Base-by-base conservation (phyloP, 139 green algal species). In the Pseudopediastrum boryanum region DNA sequence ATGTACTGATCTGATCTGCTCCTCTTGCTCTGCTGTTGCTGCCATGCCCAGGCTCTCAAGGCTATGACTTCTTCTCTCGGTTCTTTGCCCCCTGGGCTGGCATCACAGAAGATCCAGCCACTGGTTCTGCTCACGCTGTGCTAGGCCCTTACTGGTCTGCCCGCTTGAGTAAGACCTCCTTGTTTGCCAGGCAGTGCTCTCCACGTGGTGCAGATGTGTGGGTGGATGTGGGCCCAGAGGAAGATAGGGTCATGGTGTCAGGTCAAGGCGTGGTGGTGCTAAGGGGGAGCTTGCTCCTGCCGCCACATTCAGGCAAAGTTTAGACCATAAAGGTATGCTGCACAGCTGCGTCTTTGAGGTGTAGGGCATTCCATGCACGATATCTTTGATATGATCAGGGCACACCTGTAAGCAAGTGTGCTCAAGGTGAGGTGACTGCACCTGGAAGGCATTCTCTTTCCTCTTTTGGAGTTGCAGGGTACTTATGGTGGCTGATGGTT, bases 21-120 rank as follows among this genome's bases (percentile, higher is more conserved):
- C 54, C 54, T 27, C 31, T 64, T 13, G 16, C 19, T 51, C 2
- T 21, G 25, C 71, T 72, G 73, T 33, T 41, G 75, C 66, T 19
- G 35, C 27, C 13, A 39, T n/a, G n/a, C n/a, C n/a, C n/a, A n/a
- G n/a, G n/a, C n/a, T n/a, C n/a, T n/a, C n/a, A 27, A 1, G 44
- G 54, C 33, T 81, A 88, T 33, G 80, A 89, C 71, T 69, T 89
- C 10, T 58, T 83, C 23, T 93, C 75, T 4, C 82, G 94, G 0
- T 98, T 97, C 83, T 98, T 97, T 71, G 94, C 72, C 1, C 94
- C 94, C 7, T 93, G 91, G 86, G 79, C 85, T 8, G 93, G 94
- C 16, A 93, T 98, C 6, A 35, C 81, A 31, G 93, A 98, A 69
- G 94, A 98, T 72, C 94, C 95, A 2, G 94, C 96, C 7, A 98